Evolutionary conservation across 2,329 filamentous ascomycete genomes (phyloP).

Genomic region (Epichloe uncinata): DNA sequence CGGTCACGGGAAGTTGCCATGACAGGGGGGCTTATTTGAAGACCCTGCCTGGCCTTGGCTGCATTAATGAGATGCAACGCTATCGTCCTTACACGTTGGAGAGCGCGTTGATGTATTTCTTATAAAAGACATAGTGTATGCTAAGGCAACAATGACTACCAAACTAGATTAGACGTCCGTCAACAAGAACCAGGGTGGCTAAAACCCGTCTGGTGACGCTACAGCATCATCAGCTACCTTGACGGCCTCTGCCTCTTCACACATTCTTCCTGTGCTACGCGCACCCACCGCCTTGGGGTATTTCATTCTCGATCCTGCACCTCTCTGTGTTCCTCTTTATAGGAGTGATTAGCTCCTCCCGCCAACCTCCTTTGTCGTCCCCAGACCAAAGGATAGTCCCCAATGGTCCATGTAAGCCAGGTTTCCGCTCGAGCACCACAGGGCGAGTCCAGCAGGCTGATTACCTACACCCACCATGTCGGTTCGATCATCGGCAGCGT

Average conservation of each 20-base stretch:
- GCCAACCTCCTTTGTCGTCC: constrained; percentile 10
- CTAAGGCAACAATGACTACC: constrained; percentile 1
- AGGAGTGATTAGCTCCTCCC: constrained; percentile 5
- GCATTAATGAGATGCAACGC: not conserved
- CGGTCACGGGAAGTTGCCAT: constrained; percentile 17
- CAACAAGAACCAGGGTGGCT: not conserved
- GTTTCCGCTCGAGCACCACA: constrained; percentile 34
- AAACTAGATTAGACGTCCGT: not conserved
- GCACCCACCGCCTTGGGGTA: constrained; percentile 6
- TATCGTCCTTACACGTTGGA: not conserved
- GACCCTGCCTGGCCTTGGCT: not conserved
- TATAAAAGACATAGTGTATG: constrained; percentile 1
- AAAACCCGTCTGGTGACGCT: not conserved
- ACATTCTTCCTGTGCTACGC: constrained; percentile 2
- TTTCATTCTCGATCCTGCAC: constrained; percentile 8
- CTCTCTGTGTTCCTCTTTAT: constrained; percentile 10
- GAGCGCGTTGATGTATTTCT: constrained; percentile 1
- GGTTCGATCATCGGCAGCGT: constrained; percentile 23
- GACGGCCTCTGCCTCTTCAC: not conserved
- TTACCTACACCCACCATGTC: constrained; percentile 28
- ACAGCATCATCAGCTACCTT: not conserved
- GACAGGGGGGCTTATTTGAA: constrained; percentile 8
- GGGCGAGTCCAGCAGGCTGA: constrained; percentile 29
- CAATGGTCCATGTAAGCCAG: constrained; percentile 26
- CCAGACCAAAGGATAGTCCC: constrained; percentile 11